Conservation (phyloP, 495 filamentous ascomycete genomes). For the Evansstolkia leycettana region DNA sequence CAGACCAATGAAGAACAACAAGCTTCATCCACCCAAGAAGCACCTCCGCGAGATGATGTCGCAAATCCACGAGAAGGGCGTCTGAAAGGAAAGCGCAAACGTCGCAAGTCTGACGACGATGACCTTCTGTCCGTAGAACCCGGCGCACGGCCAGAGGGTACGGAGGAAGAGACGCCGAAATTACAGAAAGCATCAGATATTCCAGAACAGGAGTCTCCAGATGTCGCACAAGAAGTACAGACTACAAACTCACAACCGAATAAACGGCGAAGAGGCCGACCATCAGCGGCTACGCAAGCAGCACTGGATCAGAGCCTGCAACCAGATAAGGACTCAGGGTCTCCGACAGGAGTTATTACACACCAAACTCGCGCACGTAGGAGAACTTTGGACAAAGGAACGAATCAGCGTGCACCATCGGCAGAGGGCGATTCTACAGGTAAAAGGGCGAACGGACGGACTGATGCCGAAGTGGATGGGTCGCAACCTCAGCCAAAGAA, state of each 20-base stretch:
- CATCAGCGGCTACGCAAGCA: constrained; percentile 1
- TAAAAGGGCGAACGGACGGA: neutral
- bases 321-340: neutral
- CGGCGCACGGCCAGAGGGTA: too few relatives aligned
- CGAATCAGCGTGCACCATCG: neutral
- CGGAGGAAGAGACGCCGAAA: too few relatives aligned
- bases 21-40: neutral
- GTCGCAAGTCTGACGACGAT: too few relatives aligned
- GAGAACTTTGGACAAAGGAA: neutral
- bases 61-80: neutral
- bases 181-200: constrained; percentile 3
- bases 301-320: neutral
- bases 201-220: constrained; percentile 3
- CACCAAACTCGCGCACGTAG: neutral
- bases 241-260: constrained; percentile 1
- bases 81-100: neutral
- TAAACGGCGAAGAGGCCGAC: constrained; percentile 10
- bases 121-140: too few relatives aligned
- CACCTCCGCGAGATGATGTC: neutral
- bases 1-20: too few relatives aligned
- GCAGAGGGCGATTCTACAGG: neutral
- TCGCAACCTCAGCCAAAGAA: too few relatives aligned
- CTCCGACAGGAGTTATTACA: neutral
- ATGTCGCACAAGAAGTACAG: neutral
- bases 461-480: too few relatives aligned